Evolutionary conservation across 2,329 filamentous ascomycete genomes (phyloP), one percentile per base, ranked within the genome.

Genomic region (Diaporthe citri): DNA sequence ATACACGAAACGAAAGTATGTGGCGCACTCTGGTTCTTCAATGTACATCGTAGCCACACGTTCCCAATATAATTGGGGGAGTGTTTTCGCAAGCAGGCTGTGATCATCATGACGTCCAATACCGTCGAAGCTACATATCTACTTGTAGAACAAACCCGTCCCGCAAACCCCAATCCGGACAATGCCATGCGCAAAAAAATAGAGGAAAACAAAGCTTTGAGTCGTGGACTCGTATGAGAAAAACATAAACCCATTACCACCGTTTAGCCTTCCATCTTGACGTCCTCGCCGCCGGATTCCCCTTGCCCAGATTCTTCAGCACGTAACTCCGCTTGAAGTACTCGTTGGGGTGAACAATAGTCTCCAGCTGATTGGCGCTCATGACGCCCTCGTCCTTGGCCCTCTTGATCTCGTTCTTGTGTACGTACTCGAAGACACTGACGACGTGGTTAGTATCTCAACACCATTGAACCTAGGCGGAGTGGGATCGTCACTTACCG

Each of bases 311-410:
- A 82, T 97, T 94, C 87, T 95, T 98, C 76, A 99, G 86, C 79
- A 97, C 81, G 83, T 95, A 98, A 82, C 95, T 97, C 73, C 96
- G 90, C 88, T 98, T 98, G 85, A 98, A 99, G 85, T 98, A 99
- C 78, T 96, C 96, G 83, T 99, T 99, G 15, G 97, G 97, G 84
- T 99, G 97, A 31, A 98, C 93, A 81, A 99, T 97, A 0, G 96
- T 98, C 84, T 98, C 96, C 56, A 98, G 88, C 82, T 98, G 94
- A 22, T 91, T 91, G 9, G 92, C 86, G 17, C 88, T 92, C 91
- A 93, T 93, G 70, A 92, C 87, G 8, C 91, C 89, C 67, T 95
- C 92, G 56, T 96, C 94, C 84, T 93, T 94, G 76, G 93, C 94
- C 80, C 90, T 91, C 81, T 92, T 93, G 75, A 97, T 91, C 82